Conservation (phyloP, 352 stramenopile species). For the Phytopythium litorale region DNA sequence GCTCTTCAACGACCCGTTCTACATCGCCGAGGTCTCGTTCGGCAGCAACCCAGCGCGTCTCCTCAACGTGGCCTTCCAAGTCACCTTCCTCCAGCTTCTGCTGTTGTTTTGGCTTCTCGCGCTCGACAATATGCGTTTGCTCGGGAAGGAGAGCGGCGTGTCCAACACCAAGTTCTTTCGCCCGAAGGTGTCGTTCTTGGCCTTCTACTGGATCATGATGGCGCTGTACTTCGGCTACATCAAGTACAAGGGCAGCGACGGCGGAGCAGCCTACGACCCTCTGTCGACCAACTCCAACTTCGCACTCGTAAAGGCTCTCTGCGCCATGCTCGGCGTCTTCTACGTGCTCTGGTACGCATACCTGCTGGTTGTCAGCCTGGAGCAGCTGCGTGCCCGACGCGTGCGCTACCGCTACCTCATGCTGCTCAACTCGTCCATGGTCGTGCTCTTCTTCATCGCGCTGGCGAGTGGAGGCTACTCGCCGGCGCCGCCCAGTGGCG, state of each 20-base stretch:
- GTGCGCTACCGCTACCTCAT: constrained; percentile 50
- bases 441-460: constrained; percentile 40
- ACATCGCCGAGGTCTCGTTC: constrained; percentile 38
- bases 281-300: constrained; percentile 38
- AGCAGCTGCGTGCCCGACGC: constrained; percentile 39
- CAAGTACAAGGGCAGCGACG: constrained; percentile 62
- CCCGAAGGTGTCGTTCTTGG: constrained; percentile 42
- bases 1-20: constrained; percentile 64
- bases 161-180: constrained; percentile 53
- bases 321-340: constrained; percentile 31
- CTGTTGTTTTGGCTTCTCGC: constrained; percentile 56
- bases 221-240: constrained; percentile 51
- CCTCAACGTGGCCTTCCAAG: constrained; percentile 47
- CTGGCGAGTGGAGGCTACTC: constrained; percentile 39
- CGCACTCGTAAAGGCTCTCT: constrained; percentile 27
- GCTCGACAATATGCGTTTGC: constrained; percentile 55
- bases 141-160: constrained; percentile 40
- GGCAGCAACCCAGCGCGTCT: constrained; percentile 46
- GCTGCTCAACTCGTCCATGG: constrained; percentile 39
- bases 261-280: constrained; percentile 34
- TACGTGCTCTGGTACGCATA: constrained; percentile 51
- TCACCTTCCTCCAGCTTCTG: constrained; percentile 57
- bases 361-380: constrained; percentile 31
- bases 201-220: constrained; percentile 57
- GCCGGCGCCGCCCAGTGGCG: constrained; percentile 37